Percentiles rank a stretch among this genome's conserved stretches.
Evolutionary conservation across 73 alveolate species (phyloP).

Genomic region (Paraurostyla sp.): DNA sequence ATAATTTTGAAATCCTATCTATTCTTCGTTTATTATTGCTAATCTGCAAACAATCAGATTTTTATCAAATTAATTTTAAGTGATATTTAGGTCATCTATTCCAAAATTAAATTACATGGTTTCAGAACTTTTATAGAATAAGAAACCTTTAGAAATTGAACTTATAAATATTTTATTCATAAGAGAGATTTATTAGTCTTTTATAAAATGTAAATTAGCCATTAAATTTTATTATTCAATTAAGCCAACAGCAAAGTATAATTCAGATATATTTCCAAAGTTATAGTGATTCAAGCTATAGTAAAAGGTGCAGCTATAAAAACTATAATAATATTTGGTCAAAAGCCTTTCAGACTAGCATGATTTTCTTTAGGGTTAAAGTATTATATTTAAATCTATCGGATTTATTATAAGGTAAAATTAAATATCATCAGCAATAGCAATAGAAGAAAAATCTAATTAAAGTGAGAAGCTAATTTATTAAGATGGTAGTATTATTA

Average conservation of each 20-base stretch:
- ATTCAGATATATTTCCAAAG: no score
- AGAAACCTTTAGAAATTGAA: neutral
- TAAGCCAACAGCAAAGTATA: no score
- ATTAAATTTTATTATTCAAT: neutral
- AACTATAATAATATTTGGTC: neutral
- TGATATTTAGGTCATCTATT: neutral
- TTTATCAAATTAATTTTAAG: neutral
- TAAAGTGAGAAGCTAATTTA: neutral
- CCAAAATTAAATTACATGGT: neutral
- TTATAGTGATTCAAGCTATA: no score
- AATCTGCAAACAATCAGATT: neutral
- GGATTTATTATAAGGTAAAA: neutral
- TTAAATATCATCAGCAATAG: neutral
- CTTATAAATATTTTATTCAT: neutral
- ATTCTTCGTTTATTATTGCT: neutral
- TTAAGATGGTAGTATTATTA: neutral
- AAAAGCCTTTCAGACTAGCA: neutral
- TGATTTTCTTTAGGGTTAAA: neutral
- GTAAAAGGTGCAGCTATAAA: no score
- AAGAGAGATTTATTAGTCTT: neutral
- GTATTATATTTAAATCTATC: neutral
- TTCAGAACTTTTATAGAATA: neutral
- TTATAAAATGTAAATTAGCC: neutral
- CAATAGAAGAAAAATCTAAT: neutral
- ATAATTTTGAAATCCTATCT: neutral